phyloP scores from a whole-genome alignment of 192 early-diverging fungal genomes.

The Chytriomyces confervae region DNA sequence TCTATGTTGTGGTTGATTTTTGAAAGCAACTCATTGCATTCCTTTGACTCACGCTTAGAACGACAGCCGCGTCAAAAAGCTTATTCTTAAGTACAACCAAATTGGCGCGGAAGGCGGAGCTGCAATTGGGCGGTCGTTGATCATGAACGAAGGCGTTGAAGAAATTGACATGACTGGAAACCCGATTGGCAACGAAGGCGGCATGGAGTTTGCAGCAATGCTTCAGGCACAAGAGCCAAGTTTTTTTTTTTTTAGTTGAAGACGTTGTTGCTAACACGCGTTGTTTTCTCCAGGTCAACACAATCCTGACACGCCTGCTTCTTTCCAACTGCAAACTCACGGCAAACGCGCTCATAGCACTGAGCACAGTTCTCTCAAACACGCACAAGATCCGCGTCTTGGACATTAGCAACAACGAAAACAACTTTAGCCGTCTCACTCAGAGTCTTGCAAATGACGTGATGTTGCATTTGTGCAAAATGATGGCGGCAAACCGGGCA shows the following conservation, averaged over 20 bases:
- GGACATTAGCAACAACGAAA: constrained; percentile 49
- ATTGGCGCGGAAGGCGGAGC: constrained; percentile 42
- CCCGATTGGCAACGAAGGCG: constrained; percentile 43
- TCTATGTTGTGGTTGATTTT: too few relatives aligned
- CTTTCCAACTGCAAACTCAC: constrained; percentile 32
- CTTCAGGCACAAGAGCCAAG: constrained; percentile 41
- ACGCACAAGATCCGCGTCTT: constrained; percentile 38
- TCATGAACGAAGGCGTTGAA: constrained; percentile 44
- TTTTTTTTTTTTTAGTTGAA: constrained; percentile 2
- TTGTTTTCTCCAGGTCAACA: constrained; percentile 43
- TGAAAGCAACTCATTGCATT: neutral
- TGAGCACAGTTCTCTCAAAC: constrained; percentile 53
- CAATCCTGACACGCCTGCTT: constrained; percentile 33
- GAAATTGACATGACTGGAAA: constrained; percentile 49
- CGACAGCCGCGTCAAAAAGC: constrained; percentile 42
- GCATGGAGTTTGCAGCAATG: constrained; percentile 54
- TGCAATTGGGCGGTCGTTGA: constrained; percentile 42
- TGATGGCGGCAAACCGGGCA: constrained; percentile 44
- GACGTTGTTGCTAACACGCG: neutral
- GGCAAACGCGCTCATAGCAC: constrained; percentile 48
- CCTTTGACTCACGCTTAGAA: constrained; percentile 23
- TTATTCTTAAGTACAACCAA: constrained; percentile 49
- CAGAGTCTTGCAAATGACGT: constrained; percentile 49
- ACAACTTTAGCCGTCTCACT: constrained; percentile 32
- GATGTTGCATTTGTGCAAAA: constrained; percentile 45